phyloP scores from a whole-genome alignment of 2,329 filamentous ascomycete species.

The Cytospora piceicola region DNA sequence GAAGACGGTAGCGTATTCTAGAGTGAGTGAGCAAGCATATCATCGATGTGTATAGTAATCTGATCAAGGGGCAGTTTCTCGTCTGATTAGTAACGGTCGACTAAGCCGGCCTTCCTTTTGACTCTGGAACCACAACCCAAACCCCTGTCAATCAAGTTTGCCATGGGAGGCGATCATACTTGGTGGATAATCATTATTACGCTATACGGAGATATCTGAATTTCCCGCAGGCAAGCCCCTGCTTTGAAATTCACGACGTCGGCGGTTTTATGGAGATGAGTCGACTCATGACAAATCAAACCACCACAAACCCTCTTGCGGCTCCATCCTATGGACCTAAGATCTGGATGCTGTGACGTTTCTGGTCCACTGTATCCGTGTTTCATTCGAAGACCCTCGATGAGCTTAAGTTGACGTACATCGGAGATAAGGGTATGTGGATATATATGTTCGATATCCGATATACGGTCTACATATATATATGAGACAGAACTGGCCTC shows the following conservation, averaged over 20 bases:
- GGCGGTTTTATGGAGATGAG: not conserved
- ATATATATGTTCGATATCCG: not conserved
- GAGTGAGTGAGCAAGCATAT: too few species aligned
- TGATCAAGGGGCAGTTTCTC: not conserved
- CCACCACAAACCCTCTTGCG: not conserved
- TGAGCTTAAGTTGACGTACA: not conserved
- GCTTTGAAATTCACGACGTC: not conserved
- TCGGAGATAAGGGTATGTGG: not conserved
- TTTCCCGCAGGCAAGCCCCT: not conserved
- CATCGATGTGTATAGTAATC: not conserved
- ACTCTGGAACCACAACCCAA: not conserved
- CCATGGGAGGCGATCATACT: not conserved
- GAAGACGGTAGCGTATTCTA: too few species aligned
- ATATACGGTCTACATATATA: too few species aligned
- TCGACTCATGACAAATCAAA: not conserved
- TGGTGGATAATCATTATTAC: not conserved
- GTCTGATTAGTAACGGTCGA: not conserved
- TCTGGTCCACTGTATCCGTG: not conserved
- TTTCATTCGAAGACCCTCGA: not conserved
- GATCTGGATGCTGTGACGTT: not conserved
- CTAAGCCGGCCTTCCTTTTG: not conserved
- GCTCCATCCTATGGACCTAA: not conserved
- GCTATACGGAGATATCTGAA: not conserved
- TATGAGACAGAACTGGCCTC: not conserved
- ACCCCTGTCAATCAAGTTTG: not conserved